Evolutionary conservation across 768 basidiomycete species (phyloP).

Genomic region (Amanita rubescens): DNA sequence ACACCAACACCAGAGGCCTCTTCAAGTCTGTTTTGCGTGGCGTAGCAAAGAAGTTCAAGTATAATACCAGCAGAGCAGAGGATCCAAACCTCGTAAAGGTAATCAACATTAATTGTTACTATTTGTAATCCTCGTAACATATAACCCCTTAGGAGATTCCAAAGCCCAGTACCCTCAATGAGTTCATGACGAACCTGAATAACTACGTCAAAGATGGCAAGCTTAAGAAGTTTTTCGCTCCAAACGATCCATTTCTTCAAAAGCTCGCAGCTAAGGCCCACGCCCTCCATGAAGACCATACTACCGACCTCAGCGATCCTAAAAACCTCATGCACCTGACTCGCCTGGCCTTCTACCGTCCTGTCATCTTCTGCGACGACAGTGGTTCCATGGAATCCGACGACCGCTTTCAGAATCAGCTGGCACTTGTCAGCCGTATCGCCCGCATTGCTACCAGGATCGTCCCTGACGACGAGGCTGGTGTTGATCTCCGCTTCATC

Average conservation of each 20-base stretch:
- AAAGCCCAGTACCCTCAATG: constrained; percentile 6
- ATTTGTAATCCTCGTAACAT: not conserved
- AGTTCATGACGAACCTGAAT: constrained; percentile 10
- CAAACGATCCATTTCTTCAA: constrained; percentile 7
- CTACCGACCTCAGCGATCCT: constrained; percentile 10
- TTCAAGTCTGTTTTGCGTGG: constrained; percentile 9
- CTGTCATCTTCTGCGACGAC: constrained; percentile 15
- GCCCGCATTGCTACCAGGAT: constrained; percentile 17
- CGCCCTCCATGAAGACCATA: constrained; percentile 4
- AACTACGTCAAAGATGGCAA: constrained; percentile 8
- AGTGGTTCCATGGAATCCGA: constrained; percentile 17
- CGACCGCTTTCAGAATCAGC: constrained; percentile 9
- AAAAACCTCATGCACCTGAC: constrained; percentile 17
- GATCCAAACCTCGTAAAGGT: constrained; percentile 13
- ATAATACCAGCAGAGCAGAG: constrained; percentile 4
- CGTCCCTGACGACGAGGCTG: constrained; percentile 15
- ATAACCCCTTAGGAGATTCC: constrained; percentile 9
- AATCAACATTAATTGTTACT: constrained; percentile 2
- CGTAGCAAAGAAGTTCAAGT: constrained; percentile 11
- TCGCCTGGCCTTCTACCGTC: constrained; percentile 13
- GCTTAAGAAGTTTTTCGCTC: constrained; percentile 12
- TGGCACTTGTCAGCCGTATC: constrained; percentile 11
- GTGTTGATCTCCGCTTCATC: constrained; percentile 20
- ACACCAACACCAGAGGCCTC: constrained; percentile 12
- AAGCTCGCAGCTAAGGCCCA: constrained; percentile 13